Evolutionary conservation across 1,139 yeast species (phyloP), one percentile per base, ranked within the genome.

Genomic region (Pichia cactophila): DNA sequence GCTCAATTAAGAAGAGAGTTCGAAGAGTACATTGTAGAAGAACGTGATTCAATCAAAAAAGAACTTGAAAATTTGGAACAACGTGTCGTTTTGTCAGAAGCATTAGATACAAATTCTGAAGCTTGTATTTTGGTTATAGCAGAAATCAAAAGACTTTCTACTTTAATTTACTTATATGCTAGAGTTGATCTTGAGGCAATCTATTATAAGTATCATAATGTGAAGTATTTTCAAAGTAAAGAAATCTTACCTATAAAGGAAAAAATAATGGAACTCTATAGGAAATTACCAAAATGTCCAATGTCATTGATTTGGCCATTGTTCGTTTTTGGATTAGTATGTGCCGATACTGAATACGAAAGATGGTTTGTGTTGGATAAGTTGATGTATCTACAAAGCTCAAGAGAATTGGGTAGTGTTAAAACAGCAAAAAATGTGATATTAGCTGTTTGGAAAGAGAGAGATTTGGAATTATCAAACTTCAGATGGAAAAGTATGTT

Each of bases 261-360:
- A 16, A 56, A 53, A 48, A 62, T 66, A 5, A 61, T 62, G 45
- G 45, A 45, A 23, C 52, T 64, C 5, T 59, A 59, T 16, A 42
- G 43, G 6, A 48, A 51, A 3, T 56, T 67, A 6, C 69, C 70
- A 1, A 64, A 57, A 33, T 49, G 54, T 12, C 65, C 68, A 33
- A 67, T 68, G 66, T 63, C 73, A 1, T 53, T 70, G 11, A 53
- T 68, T 5, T 70, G 74, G 74, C 69, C 74, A 0, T 48, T 69
- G 5, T 70, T 70, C 50, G 59, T 70, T 10, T 54, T 70, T 10
- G 74, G 73, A 1, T 56, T 69, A 1, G 65, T 66, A 1, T 55
- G 67, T 11, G 61, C 62, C 3, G 63, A 62, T 16, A 61, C 58
- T 20, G 72, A 69, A 39, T 65, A 65, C 1, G 63, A 60, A 11